These are phyloP conservation scores for Candida xiaguanensis DNA, from an alignment of 805 yeast genomes.

Conservation along the genomic window DNA sequence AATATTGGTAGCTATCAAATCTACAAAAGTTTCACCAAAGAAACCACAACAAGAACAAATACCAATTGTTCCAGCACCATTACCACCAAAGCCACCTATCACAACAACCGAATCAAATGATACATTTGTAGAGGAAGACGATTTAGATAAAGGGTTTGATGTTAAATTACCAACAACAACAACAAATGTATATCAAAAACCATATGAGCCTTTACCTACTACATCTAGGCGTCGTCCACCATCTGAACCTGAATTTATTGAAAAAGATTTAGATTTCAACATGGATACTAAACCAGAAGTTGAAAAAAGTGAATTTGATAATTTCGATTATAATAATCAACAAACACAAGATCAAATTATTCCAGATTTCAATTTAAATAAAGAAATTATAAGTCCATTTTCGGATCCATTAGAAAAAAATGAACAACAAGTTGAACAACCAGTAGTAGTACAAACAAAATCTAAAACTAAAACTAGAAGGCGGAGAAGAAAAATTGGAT, in stretches of 20 bases:
- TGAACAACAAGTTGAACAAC: constrained; percentile 4
- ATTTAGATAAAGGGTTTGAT: constrained; percentile 17
- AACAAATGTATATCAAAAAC: constrained; percentile 23
- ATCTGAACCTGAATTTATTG: constrained; percentile 1
- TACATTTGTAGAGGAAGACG: constrained; percentile 16
- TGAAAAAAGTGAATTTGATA: constrained; percentile 5
- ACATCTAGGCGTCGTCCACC: constrained; percentile 14
- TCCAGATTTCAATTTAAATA: constrained; percentile 1
- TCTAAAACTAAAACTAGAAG: constrained; percentile 25
- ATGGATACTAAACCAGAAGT: neutral
- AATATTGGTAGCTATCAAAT: constrained; percentile 77
- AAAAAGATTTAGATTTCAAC: constrained; percentile 2
- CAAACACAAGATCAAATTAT: constrained; percentile 14
- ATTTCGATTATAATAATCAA: constrained; percentile 13
- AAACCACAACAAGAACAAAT: neutral
- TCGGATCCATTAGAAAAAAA: constrained; percentile 8
- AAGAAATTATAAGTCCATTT: constrained; percentile 7
- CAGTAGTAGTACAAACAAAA: constrained; percentile 4
- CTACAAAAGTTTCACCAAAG: constrained; percentile 39
- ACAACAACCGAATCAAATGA: constrained; percentile 3
- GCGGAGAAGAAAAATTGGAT: constrained; percentile 72
- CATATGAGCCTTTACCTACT: constrained; percentile 23
- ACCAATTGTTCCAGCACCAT: neutral
- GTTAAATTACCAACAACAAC: constrained; percentile 29
- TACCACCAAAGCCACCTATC: neutral